Evolutionary conservation across 2,329 filamentous ascomycete genomes (phyloP).

Genomic region (Pseudonectria foliicola): DNA sequence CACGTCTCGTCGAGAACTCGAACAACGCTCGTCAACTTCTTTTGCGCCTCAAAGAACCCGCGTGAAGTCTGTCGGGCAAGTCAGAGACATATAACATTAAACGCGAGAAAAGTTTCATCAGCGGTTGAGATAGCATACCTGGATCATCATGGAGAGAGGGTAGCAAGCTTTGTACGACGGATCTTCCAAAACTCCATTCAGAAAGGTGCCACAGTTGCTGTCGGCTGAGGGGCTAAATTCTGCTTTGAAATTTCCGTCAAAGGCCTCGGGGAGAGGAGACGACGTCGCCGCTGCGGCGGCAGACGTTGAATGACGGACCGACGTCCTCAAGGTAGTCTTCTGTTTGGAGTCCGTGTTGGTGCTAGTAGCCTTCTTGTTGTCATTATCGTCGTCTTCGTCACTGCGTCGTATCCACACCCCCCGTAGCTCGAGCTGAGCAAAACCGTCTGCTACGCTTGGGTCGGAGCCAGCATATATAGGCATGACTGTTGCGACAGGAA

Average conservation of each 20-base stretch:
- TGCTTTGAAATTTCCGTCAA: conserved; percentile 56
- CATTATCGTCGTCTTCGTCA: conserved; percentile 10
- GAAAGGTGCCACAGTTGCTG: conserved; percentile 56
- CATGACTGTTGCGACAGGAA: conserved; percentile 1
- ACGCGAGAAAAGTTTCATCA: neutral
- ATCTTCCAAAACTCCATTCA: conserved; percentile 59
- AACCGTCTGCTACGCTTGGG: too few relatives aligned
- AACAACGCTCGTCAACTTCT: conserved; percentile 64
- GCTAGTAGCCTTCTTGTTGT: conserved; percentile 4
- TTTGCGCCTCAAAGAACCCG: conserved; percentile 74
- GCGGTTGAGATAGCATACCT: conserved; percentile 43
- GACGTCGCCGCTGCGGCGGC: conserved; percentile 17
- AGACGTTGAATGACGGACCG: conserved; percentile 17
- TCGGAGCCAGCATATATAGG: neutral
- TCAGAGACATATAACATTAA: conserved; percentile 4
- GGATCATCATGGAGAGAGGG: conserved; percentile 76
- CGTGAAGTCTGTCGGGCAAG: conserved; percentile 60
- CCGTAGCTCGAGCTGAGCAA: too few relatives aligned
- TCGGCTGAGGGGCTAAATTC: conserved; percentile 51
- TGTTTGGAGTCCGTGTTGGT: conserved; percentile 11
- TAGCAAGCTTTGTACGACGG: conserved; percentile 66
- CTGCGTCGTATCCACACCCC: conserved; percentile 8
- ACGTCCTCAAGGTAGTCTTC: conserved; percentile 1
- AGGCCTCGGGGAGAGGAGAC: conserved; percentile 51
- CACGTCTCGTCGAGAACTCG: conserved; percentile 76